These are phyloP conservation scores for Wickerhamomyces sydowiorum DNA, from an alignment of 805 yeast genomes.

Conservation along the genomic window DNA sequence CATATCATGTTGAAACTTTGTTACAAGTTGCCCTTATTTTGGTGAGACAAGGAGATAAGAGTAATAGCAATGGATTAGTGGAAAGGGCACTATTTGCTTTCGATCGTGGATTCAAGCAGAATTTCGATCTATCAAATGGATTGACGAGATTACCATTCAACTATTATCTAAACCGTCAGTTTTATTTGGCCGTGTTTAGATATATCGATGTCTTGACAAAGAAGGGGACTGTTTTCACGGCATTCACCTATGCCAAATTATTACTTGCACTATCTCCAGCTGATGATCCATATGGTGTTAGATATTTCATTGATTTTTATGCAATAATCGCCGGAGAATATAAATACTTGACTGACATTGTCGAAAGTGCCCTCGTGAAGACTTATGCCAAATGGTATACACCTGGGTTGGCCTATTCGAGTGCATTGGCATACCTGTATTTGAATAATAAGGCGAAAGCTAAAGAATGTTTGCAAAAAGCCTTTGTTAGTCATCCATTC, in stretches of 20 bases:
- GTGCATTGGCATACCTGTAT: conserved; percentile 54
- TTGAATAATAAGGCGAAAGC: conserved; percentile 41
- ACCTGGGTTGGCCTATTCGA: conserved; percentile 64
- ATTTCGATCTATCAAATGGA: conserved; percentile 48
- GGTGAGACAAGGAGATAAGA: conserved; percentile 67
- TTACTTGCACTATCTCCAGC: conserved; percentile 65
- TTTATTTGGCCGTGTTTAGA: conserved; percentile 68
- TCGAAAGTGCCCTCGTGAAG: conserved; percentile 47
- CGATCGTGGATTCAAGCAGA: conserved; percentile 63
- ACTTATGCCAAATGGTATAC: conserved; percentile 65
- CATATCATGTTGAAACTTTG: conserved; percentile 76
- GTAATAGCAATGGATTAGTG: conserved; percentile 65
- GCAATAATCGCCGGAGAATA: conserved; percentile 62
- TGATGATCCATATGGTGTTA: conserved; percentile 80
- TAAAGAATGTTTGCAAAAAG: conserved; percentile 36
- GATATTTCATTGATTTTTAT: conserved; percentile 78
- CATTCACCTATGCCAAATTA: conserved; percentile 67
- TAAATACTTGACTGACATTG: conserved; percentile 53
- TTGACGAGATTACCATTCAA: conserved; percentile 71
- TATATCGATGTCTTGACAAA: conserved; percentile 67
- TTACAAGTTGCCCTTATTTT: conserved; percentile 72
- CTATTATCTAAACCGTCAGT: conserved; percentile 67
- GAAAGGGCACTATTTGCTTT: conserved; percentile 76
- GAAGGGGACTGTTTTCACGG: conserved; percentile 72
- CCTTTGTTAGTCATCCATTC: conserved; percentile 53